Evolutionary conservation across 257 asterid genomes (phyloP).

Genomic region (Plantago elongata): DNA sequence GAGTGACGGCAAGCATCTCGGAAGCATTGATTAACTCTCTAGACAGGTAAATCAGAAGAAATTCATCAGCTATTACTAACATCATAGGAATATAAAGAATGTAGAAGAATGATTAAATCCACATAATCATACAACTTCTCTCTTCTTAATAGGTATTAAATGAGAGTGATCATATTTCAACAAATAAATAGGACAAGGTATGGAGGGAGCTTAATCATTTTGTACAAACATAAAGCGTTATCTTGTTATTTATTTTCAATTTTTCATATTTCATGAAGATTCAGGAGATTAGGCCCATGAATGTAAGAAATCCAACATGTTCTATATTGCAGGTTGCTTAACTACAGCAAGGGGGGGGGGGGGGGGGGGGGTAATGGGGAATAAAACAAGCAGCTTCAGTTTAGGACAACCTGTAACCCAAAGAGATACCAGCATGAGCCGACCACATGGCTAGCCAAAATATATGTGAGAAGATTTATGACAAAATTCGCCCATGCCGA

Average conservation of each 20-base stretch:
- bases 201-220: neutral
- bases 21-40: conserved; percentile 91
- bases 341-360: no score
- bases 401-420: conserved; percentile 47
- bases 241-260: no score
- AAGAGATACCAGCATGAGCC: conserved; percentile 69
- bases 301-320: neutral
- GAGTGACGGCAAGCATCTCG: conserved; percentile 58
- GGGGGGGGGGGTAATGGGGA: no score
- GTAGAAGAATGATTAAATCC: no score
- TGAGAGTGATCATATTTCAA: no score
- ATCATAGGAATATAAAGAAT: neutral
- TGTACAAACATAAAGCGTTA: neutral
- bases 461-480: conserved; percentile 44
- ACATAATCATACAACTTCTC: no score
- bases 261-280: neutral
- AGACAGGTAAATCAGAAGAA: conserved; percentile 12
- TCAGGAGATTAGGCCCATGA: neutral
- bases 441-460: conserved; percentile 55
- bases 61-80: neutral
- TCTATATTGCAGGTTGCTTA: neutral
- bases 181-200: neutral
- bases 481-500: conserved; percentile 57
- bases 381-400: neutral
- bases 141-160: no score